These are phyloP conservation scores for Ballota nigra DNA, from an alignment of 257 asterid genomes.

Conservation along the genomic window DNA sequence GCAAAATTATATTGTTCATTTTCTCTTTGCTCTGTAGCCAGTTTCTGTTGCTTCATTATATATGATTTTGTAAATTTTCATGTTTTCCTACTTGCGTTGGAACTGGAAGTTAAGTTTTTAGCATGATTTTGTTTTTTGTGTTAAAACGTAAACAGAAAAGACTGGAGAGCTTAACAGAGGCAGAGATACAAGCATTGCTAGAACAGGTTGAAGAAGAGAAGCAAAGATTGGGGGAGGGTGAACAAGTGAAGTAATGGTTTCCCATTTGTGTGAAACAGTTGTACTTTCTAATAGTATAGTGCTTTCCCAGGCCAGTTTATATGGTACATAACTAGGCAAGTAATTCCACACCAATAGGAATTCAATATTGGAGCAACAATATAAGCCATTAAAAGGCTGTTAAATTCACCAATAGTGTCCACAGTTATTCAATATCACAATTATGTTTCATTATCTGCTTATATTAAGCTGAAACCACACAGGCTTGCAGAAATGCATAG, in stretches of 20 bases:
- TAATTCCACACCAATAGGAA: neutral
- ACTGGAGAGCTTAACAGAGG: constrained; percentile 89
- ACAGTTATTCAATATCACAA: neutral
- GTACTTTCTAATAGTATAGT: neutral
- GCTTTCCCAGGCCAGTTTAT: neutral
- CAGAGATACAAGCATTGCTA: constrained; percentile 67
- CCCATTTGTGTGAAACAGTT: neutral
- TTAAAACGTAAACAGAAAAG: constrained; percentile 57
- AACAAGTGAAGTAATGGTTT: constrained; percentile 40
- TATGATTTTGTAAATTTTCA: neutral
- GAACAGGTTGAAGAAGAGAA: constrained; percentile 97
- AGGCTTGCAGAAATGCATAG: neutral
- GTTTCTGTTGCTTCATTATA: neutral
- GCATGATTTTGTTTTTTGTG: neutral
- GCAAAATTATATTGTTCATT: neutral
- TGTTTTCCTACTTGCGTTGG: neutral
- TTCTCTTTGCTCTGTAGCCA: neutral
- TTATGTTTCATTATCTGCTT: neutral
- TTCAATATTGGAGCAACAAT: neutral
- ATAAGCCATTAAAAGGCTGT: neutral
- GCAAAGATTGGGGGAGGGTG: constrained; percentile 46
- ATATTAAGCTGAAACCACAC: neutral
- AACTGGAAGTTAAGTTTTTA: neutral
- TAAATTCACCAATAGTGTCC: neutral
- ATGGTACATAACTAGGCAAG: neutral